Evolutionary conservation across 2,329 filamentous ascomycete genomes (phyloP), one percentile per base, ranked within the genome.

Genomic region (Myriosclerotinia curreyana): DNA sequence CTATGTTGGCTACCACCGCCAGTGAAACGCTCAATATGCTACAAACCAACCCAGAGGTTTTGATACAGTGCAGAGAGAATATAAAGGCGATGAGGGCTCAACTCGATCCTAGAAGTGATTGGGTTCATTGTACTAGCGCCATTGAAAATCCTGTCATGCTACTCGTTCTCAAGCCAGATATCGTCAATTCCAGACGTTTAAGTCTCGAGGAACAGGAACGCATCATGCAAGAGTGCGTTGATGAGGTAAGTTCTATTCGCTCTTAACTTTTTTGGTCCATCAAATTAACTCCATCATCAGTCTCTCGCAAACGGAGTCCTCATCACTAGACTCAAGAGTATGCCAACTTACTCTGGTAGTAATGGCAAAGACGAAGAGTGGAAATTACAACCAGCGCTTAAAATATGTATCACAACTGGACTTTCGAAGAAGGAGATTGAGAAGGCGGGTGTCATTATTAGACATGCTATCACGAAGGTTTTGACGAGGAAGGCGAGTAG

Each of bases 381-480:
- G 80, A 83, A 85, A 66, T 81, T 88, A n/a, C 82, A 85, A 70
- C 91, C 95, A 12, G 91, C 92, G 0, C 82, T 99, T 67, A 97
- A 98, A 78, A 85, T 98, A 15, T 98, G 94, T 74, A 82, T 97
- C 62, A 96, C 93, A 0, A 90, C 86, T 6, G 95, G 90, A 1
- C 79, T 99, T 67, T 90, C 90, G 31, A 96, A 90, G 81, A 97
- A 96, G 79, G 95, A 99, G 76, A 90, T 93, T 62, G 96, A 99
- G 79, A 96, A 96, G 80, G 92, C 95, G 0, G 95, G 93, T 17
- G 86, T 88, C 9, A 87, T 85, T 12, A 93, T 99, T 70, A 83
- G 94, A 66, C 93, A 97, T 78, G 94, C 95, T 17, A 91, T 98
- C 69, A 96, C 93, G 60, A 97, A 96, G 79, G 86, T 98, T 66